phyloP scores from a whole-genome alignment of 371 early-diverging fungal genomes.

The Lichtheimia corymbifera region DNA sequence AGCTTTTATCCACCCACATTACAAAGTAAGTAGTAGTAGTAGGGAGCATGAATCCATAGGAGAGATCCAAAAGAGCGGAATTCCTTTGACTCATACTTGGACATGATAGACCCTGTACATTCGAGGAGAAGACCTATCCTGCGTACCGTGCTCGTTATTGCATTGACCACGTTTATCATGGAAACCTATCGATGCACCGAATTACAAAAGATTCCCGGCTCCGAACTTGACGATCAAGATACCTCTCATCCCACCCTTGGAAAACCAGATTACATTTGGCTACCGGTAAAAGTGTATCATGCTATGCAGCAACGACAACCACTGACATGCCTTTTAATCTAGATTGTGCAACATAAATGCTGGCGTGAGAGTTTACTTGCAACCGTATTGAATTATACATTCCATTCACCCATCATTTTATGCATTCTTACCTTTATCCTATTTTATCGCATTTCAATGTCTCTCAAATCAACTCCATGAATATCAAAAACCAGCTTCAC shows the following conservation, averaged over 20 bases:
- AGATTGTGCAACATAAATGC: neutral
- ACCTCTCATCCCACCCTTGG: neutral
- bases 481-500: neutral
- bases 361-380: neutral
- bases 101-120: neutral
- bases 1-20: neutral
- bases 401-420: constrained; percentile 1
- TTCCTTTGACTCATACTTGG: neutral
- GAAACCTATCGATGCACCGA: neutral
- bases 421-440: neutral
- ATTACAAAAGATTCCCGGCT: neutral
- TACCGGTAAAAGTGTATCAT: neutral
- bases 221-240: neutral
- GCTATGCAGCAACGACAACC: neutral
- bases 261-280: neutral
- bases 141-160: neutral
- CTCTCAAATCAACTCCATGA: neutral
- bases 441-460: constrained; percentile 1
- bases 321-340: neutral
- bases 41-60: neutral
- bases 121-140: neutral
- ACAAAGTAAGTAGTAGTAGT: neutral
- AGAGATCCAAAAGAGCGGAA: neutral
- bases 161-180: neutral
- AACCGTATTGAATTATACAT: neutral